These are phyloP conservation scores for Leishmania martiniquensis DNA, from an alignment of 208 protist species.

Conservation along the genomic window DNA sequence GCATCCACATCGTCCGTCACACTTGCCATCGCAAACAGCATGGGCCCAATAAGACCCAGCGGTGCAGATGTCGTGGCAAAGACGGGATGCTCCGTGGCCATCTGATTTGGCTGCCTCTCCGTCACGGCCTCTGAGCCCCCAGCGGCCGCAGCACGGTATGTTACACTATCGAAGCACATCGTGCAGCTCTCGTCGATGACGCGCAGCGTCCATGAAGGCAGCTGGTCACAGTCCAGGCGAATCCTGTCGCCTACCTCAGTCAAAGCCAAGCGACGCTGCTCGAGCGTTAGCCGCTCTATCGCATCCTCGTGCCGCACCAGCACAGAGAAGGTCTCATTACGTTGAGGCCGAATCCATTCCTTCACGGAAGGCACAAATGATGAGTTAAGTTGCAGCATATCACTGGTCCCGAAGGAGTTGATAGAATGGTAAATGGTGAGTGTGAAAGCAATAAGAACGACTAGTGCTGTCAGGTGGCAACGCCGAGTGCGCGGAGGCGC, in stretches of 20 bases:
- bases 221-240: neutral
- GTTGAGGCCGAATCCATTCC: neutral
- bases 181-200: neutral
- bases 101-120: neutral
- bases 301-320: neutral
- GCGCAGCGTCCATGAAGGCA: neutral
- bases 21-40: slow-evolving; percentile 14
- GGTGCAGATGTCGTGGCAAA: slow-evolving; percentile 6
- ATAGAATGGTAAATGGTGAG: neutral
- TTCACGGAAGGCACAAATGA: neutral
- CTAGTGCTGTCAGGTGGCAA: neutral
- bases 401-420: neutral
- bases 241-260: neutral
- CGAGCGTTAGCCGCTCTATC: neutral
- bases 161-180: neutral
- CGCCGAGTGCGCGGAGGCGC: neutral
- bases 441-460: neutral
- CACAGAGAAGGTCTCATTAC: neutral
- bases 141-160: neutral
- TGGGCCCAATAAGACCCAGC: slow-evolving; percentile 27
- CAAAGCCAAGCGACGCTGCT: neutral
- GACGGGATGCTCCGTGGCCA: neutral
- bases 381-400: neutral
- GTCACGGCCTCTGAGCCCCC: neutral
- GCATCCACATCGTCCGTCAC: too few species aligned